Evolutionary conservation across 2,329 filamentous ascomycete species (phyloP).

Genomic region (Talaromyces sp.): DNA sequence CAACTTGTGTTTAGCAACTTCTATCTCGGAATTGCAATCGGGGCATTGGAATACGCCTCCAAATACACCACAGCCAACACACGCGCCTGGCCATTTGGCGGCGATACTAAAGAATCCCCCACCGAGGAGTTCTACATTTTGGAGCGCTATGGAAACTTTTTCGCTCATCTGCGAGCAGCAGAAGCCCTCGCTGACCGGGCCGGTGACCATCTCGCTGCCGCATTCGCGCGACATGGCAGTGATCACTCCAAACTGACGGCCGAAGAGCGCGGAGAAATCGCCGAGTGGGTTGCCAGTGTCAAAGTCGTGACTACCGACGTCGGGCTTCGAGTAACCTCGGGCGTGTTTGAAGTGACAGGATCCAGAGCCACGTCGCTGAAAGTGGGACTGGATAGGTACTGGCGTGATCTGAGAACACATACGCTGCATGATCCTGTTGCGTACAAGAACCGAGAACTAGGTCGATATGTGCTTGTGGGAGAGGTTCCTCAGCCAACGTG

Average conservation of each 20-base stretch:
- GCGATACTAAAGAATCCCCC: constrained; percentile 55
- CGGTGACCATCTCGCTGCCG: constrained; percentile 42
- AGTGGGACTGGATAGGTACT: constrained; percentile 60
- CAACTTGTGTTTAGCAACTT: constrained; percentile 64
- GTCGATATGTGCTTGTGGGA: constrained; percentile 51
- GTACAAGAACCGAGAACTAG: constrained; percentile 61
- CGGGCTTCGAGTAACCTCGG: constrained; percentile 52
- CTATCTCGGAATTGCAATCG: constrained; percentile 59
- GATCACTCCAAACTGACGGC: constrained; percentile 44
- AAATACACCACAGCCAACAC: constrained; percentile 55
- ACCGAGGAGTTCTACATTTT: constrained; percentile 63
- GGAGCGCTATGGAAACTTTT: constrained; percentile 59
- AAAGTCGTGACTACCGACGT: constrained; percentile 62
- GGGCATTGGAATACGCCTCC: constrained; percentile 51
- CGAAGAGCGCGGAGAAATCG: constrained; percentile 53
- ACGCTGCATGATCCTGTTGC: constrained; percentile 62
- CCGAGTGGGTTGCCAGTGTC: constrained; percentile 58
- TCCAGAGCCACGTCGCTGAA: constrained; percentile 54
- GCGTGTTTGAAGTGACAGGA: constrained; percentile 61
- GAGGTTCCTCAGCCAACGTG: constrained; percentile 57
- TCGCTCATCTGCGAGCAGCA: constrained; percentile 57
- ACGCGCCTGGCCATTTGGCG: constrained; percentile 60
- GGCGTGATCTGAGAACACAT: constrained; percentile 63
- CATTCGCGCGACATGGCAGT: constrained; percentile 42
- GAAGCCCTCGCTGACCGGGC: constrained; percentile 55